Evolutionary conservation across 2,329 filamentous ascomycete species (phyloP), one percentile per base, ranked within the genome.

Genomic region (Pestalotiopsis sp.): DNA sequence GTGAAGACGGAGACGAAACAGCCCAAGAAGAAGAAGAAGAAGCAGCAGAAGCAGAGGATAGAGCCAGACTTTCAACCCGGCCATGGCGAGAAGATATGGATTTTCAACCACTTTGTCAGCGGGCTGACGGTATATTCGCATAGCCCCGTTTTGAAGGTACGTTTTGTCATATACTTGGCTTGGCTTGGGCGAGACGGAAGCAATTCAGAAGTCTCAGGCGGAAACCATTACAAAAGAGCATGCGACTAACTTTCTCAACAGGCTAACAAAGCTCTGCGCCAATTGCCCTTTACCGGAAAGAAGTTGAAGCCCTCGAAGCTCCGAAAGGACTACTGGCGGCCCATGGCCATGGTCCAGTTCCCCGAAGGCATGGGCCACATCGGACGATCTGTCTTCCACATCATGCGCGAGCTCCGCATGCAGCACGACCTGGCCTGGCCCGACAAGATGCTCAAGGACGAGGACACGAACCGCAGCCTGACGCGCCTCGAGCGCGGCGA

Each of bases 271-370:
- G 71, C 73, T 6, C 65, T 77, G 4, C 65, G 66, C 40, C 76
- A 78, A 62, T 71, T 77, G 69, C 85, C 88, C 61, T 92, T 86
- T 81, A 88, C 89, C 71, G 89, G 89, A 78, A 92, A 91, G 77
- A 91, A 92, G 79, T 84, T 87, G 60, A 86, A 87, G 71, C 89
- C 89, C 2, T 77, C 85, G 66, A 88, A 87, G 73, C 80, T 92
- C 52, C 88, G 90, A 68, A 90, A 89, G 78, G 90, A 92, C 80
- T 87, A 89, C 79, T 92, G 90, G 89, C 80, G 81, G 40, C 87
- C 87, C 6, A 80, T 91, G 73, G 88, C 88, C 64, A 79, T 85
- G 70, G 86, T 92, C 69, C 80, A 85, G 74, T 89, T 92, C 75
- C 84, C 84, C 57, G 69, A 78, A 58, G 86, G 85, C 57, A 78